phyloP scores from a whole-genome alignment of 2,329 filamentous ascomycete genomes.

The Pyrenochaeta sp. region DNA sequence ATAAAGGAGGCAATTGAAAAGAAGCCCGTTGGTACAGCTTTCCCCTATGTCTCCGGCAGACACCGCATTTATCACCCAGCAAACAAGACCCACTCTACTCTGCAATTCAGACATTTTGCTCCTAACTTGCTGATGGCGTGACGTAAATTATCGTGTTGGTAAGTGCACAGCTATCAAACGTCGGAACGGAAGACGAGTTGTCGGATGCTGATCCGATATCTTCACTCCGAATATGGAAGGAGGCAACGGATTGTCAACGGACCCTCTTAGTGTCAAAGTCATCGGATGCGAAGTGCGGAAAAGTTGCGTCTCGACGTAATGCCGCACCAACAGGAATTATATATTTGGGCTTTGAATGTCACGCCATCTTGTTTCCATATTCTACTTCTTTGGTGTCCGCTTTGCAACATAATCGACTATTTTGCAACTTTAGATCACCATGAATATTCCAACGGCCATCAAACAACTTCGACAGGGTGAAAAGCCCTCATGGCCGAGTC shows the following conservation, averaged over 20 bases:
- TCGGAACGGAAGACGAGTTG: slow-evolving; percentile 9
- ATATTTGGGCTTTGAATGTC: slow-evolving; percentile 6
- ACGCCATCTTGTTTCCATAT: slow-evolving; percentile 1
- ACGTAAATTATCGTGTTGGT: background rate
- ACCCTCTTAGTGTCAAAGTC: slow-evolving; percentile 6
- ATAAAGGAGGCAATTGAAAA: too few species aligned
- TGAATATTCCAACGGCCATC: slow-evolving; percentile 34
- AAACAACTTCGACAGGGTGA: slow-evolving; percentile 36
- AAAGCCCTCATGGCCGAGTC: slow-evolving; percentile 36
- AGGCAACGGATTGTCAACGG: slow-evolving; percentile 11
- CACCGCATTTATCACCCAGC: slow-evolving; percentile 24
- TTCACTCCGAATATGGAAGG: slow-evolving; percentile 30
- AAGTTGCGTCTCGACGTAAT: slow-evolving; percentile 19
- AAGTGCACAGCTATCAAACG: slow-evolving; percentile 3
- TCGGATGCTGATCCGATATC: too few species aligned
- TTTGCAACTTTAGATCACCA: slow-evolving; percentile 18
- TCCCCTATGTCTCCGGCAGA: too few species aligned
- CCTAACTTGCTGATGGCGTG: slow-evolving; percentile 1
- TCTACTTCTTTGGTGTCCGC: background rate
- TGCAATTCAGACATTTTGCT: background rate
- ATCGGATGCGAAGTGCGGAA: slow-evolving; percentile 11
- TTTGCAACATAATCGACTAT: background rate
- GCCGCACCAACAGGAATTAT: slow-evolving; percentile 8
- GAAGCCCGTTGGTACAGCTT: too few species aligned
- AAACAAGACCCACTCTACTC: slow-evolving; percentile 3